Conservation (phyloP, 495 filamentous ascomycete genomes). For the Aspergillus sclerotiicarbonarius region DNA sequence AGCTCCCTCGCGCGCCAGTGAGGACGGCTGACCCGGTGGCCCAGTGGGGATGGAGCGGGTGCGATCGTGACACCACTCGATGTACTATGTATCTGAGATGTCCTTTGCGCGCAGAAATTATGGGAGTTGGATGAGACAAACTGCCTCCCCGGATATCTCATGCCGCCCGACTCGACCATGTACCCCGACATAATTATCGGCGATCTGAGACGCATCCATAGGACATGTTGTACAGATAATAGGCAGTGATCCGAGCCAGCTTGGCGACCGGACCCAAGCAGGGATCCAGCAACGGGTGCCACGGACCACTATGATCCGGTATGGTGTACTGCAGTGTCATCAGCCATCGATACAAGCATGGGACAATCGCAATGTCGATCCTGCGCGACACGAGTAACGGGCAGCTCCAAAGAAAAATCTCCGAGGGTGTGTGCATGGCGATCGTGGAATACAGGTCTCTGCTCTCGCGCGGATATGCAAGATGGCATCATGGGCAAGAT, state of each 20-base stretch:
- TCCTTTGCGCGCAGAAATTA: no score
- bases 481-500: conserved; percentile 8
- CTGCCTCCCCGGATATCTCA: no score
- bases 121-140: no score
- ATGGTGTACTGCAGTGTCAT: neutral
- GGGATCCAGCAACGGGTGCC: conserved; percentile 2
- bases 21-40: no score
- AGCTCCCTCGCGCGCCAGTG: neutral
- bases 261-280: neutral
- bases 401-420: conserved; percentile 9
- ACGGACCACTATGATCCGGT: conserved; percentile 9
- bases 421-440: conserved; percentile 5
- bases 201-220: neutral
- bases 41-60: no score
- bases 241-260: neutral
- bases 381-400: conserved; percentile 5
- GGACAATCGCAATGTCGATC: conserved; percentile 19
- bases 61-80: no score
- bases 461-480: neutral
- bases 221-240: neutral
- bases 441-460: neutral
- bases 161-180: no score
- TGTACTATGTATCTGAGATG: no score
- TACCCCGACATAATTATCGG: no score
- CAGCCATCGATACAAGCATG: neutral